Conservation (phyloP, 1,284 basidiomycete species). For the Cryptococcus sp. region DNA sequence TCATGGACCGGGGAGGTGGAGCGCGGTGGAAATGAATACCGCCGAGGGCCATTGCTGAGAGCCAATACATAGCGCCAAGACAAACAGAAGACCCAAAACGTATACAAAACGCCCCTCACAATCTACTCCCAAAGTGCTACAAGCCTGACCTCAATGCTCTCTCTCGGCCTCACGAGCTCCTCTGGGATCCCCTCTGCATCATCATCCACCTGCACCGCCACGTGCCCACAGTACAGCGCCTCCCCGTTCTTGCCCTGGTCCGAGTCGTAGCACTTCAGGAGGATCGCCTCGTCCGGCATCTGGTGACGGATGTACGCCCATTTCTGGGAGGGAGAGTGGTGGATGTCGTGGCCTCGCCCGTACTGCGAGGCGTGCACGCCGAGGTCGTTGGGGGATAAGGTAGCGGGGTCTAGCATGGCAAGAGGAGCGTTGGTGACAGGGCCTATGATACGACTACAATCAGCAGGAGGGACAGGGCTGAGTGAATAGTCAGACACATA, state of each 20-base stretch:
- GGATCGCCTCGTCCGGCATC: slow-evolving; percentile 33
- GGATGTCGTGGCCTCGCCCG: slow-evolving; percentile 29
- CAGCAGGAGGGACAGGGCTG: not conserved
- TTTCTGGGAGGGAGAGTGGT: slow-evolving; percentile 22
- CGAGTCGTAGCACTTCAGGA: slow-evolving; percentile 40
- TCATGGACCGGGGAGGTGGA: too few species aligned
- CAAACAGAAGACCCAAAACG: too few species aligned
- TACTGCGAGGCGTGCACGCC: slow-evolving; percentile 23
- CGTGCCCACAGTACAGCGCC: slow-evolving; percentile 24
- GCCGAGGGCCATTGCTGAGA: too few species aligned
- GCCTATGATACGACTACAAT: slow-evolving; percentile 10
- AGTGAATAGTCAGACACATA: slow-evolving; percentile 3
- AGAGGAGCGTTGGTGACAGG: slow-evolving; percentile 42
- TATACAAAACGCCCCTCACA: too few species aligned
- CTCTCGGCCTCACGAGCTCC: slow-evolving; percentile 17
- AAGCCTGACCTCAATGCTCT: slow-evolving; percentile 29
- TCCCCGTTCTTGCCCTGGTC: slow-evolving; percentile 21
- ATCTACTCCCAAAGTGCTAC: slow-evolving; percentile 26
- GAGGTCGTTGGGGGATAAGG: slow-evolving; percentile 16
- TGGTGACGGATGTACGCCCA: slow-evolving; percentile 38
- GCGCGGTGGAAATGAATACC: too few species aligned
- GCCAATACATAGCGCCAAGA: too few species aligned
- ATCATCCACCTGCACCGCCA: slow-evolving; percentile 23
- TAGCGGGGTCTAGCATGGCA: slow-evolving; percentile 22
- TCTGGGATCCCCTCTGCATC: slow-evolving; percentile 12